phyloP scores from a whole-genome alignment of 345 rosid genomes.

The Psidium guajava region DNA sequence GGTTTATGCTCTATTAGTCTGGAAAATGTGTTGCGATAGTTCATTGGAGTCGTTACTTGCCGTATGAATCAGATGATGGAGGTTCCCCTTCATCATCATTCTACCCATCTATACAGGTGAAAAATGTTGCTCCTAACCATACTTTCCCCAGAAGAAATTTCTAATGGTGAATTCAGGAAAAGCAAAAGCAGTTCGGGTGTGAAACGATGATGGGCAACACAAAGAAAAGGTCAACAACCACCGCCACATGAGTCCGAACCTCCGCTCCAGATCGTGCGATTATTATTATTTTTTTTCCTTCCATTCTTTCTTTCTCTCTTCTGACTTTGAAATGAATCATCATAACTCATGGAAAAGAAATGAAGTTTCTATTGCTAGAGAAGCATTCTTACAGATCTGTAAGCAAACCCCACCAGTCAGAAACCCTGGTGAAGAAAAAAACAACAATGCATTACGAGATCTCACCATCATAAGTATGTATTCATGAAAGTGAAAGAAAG shows the following conservation, averaged over 20 bases:
- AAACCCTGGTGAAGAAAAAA: neutral
- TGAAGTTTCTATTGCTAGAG: neutral
- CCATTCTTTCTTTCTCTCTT: neutral
- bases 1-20: neutral
- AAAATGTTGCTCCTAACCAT: neutral
- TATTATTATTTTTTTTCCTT: neutral
- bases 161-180: neutral
- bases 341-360: neutral
- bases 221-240: neutral
- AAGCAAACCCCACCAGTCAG: neutral
- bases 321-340: neutral
- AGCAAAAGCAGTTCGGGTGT: neutral
- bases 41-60: neutral
- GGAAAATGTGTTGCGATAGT: neutral
- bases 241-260: neutral
- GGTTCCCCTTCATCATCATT: neutral
- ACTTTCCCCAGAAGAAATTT: neutral
- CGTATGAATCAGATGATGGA: neutral
- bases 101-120: neutral
- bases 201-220: neutral
- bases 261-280: neutral
- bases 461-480: no score
- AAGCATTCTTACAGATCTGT: neutral
- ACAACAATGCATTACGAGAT: neutral
- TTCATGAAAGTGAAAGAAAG: no score